Evolutionary conservation across 108 stramenopile species (phyloP).

Genomic region (Discostella stelligeroides): DNA sequence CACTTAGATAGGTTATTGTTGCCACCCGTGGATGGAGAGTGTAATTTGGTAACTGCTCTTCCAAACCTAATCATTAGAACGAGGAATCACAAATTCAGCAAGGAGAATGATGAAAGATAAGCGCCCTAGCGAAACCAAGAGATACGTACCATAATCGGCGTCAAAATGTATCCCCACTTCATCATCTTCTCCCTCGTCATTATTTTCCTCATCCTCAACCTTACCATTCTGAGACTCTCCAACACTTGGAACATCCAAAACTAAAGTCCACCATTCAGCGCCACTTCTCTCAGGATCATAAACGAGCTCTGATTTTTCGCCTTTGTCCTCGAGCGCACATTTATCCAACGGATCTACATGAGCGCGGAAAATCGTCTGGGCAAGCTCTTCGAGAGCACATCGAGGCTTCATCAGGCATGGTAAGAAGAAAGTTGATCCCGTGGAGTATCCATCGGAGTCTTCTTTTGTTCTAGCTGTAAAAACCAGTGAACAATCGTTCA

Average conservation of each 20-base stretch:
- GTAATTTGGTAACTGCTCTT: conserved; percentile 70
- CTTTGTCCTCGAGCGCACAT: conserved; percentile 2
- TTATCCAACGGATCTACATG: conserved; percentile 62
- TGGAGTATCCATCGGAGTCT: conserved; percentile 70
- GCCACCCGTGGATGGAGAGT: conserved; percentile 83
- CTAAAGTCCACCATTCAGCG: conserved; percentile 94
- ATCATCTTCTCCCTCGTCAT: conserved; percentile 63
- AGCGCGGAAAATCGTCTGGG: conserved; percentile 68
- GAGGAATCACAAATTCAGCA: neutral
- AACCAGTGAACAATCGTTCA: conserved; percentile 72
- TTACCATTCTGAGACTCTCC: conserved; percentile 22
- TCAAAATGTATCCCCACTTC: conserved; percentile 93
- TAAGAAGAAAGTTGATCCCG: conserved; percentile 85
- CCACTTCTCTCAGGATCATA: conserved; percentile 79
- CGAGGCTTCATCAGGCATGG: conserved; percentile 77
- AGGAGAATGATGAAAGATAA: neutral
- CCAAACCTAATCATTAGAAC: conserved; percentile 33
- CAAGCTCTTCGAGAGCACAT: conserved; percentile 84
- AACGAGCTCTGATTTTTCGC: conserved; percentile 26
- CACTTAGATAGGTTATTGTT: conserved; percentile 87
- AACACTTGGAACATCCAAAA: conserved; percentile 60
- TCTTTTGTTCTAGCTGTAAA: conserved; percentile 81
- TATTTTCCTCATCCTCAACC: conserved; percentile 53
- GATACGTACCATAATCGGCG: conserved; percentile 80
- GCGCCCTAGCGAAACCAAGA: neutral